Base-by-base conservation (phyloP, 805 yeast species). In the Hanseniaspora occidentalis region DNA sequence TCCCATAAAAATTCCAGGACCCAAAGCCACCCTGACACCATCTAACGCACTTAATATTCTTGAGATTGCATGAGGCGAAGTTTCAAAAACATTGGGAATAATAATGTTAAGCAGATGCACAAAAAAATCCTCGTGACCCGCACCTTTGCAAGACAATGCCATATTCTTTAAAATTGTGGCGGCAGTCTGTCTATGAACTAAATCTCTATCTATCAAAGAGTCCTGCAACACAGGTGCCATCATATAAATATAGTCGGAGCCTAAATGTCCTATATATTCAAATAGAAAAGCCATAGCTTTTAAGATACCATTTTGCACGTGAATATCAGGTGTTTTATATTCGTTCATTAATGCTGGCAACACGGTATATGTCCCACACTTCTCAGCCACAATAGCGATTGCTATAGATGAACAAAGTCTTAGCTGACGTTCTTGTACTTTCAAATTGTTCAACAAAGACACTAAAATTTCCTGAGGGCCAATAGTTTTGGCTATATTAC, bases 361-460 rank as follows among this genome's bases (percentile, higher is more conserved):
- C 0, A 89, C 94, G 0, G 96, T 84, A 60, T 83, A 92, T 0
- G 97, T 95, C 1, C 84, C 75, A 58, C 97, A 92, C 0, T 82
- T 77, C 43, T 88, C 92, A 0, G 97, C 97, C 7, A 92, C 94
- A 49, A 92, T 86, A 27, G 95, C 98, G 48, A 92, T 84, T 0
- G 99, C 99, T 31, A 92, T 96, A 5, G 98, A 96, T 0, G 97
- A 85, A 57, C 96, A 89, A 7, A 92, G 95, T 54, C 99, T 79
- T 33, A 84, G 68, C 61, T 92, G 99, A 54, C 99, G 82, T 55
- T 92, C 97, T 56, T 89, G 97, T 6, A 88, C 94, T 44, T 84
- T 71, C 48, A 92, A 65, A 50, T 89, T 89, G 50, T 83, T 84
- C 42, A 92, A 61, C 27, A 92, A 64, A 43, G 94, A 80, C 1